Evolutionary conservation across 2,329 filamentous ascomycete species (phyloP).

Genomic region (Fusarium euwallaceae): DNA sequence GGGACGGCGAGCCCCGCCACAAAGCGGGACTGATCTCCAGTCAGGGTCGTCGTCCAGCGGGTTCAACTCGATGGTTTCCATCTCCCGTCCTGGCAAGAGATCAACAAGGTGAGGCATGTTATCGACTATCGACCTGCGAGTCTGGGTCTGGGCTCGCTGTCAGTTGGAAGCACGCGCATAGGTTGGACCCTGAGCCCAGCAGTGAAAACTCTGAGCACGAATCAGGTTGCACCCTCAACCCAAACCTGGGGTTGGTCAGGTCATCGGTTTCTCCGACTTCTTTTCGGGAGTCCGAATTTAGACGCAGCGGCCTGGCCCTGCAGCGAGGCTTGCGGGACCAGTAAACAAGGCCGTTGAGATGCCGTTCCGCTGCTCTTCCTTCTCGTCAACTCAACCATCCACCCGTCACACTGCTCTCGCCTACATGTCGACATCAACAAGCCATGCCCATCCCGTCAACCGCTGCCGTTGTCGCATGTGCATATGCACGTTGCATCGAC

Average conservation of each 20-base stretch:
- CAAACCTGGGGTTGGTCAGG: constrained; percentile 15
- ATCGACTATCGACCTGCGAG: not conserved
- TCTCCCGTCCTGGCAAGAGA: constrained; percentile 6
- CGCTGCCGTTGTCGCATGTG: constrained; percentile 14
- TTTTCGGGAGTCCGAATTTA: constrained; percentile 28
- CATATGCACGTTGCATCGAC: constrained; percentile 21
- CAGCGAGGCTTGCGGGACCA: constrained; percentile 10
- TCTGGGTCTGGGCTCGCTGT: constrained; percentile 2
- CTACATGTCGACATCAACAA: constrained; percentile 6
- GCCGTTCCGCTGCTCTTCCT: not conserved
- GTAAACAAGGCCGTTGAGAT: constrained; percentile 1
- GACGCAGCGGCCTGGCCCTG: constrained; percentile 12
- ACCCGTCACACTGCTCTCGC: constrained; percentile 14
- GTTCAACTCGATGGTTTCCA: constrained; percentile 23
- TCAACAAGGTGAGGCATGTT: constrained; percentile 5
- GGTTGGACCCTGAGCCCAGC: constrained; percentile 2
- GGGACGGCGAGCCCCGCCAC: constrained; percentile 40
- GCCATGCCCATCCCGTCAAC: constrained; percentile 9
- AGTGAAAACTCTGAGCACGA: constrained; percentile 1
- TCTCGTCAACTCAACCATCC: constrained; percentile 24
- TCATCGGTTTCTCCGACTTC: constrained; percentile 35
- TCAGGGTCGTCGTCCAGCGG: constrained; percentile 32
- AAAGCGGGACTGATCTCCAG: constrained; percentile 43
- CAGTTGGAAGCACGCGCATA: not conserved
- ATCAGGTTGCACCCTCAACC: not conserved